Evolutionary conservation across 306 rosid species (phyloP), one percentile per base, ranked within the genome.

Genomic region (Cyamopsis tetragonoloba): DNA sequence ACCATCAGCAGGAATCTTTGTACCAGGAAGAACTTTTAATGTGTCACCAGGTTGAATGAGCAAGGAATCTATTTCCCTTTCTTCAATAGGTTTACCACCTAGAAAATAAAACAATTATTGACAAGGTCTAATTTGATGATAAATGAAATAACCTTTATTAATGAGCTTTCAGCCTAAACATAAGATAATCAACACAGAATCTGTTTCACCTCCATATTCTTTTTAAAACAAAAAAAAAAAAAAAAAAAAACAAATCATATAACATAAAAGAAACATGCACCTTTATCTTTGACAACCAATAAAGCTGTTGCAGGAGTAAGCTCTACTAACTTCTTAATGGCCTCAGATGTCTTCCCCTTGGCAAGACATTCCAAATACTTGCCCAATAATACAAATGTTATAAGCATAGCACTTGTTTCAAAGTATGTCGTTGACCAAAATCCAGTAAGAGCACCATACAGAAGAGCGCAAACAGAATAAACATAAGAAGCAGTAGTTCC

Each of bases 391-490:
- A 91, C 97, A 81, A 91, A 91, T 49, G 97, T 91, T 72, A 91
- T 91, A 67, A 91, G 88, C 97, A 91, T 91, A 62, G 95, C 83
- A 82, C 97, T 91, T 65, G 97, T 88, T 81, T 91, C 97, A 77
- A 91, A 91, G 79, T 91, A 91, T 8, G 89, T 91, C 11, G 96
- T 92, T 62, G 96, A 88, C 97, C 97, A 91, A 71, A 88, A 91
- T 62, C 92, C 97, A 55, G 95, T 88, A 20, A 84, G 30, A 37
- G 96, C 92, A 61, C 97, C 97, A 66, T 86, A 91, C 24, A 91
- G 79, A 68, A 91, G 95, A 15, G 97, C 97, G 71, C 83, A 81
- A 60, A 91, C 91, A 68, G 97, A 91, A 75, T 91, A 91, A 74
- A 86, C 75, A 57, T 91, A 91, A 71, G 97, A 84, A 58, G 96